Evolutionary conservation across 2,329 filamentous ascomycete species (phyloP), one percentile per base, ranked within the genome.

Genomic region (Albifimbria verrucaria): DNA sequence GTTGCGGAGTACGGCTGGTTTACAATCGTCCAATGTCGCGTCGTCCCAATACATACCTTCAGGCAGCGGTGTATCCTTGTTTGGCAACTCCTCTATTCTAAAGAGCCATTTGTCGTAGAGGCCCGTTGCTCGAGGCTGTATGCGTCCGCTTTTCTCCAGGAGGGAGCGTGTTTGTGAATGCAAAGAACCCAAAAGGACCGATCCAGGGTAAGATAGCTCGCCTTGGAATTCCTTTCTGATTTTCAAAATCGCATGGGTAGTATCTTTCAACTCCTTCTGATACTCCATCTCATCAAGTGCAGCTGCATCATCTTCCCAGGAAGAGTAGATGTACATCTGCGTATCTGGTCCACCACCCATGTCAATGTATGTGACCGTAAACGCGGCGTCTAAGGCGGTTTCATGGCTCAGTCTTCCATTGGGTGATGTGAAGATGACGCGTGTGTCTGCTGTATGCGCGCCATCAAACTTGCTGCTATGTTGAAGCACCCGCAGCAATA

Each of bases 401-500:
- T 52, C 51, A 4, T 56, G 48, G 1, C 49, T 45, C 1, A 56
- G 7, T 2, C 51, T 41, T 0, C 45, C 32, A 7, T 39, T 12
- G 15, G 32, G 32, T 1, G 66, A 68, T 12, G 67, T 68, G 44
- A 74, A 66, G 17, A 83, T 59, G 7, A 79, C 69, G 52, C 63
- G 79, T 6, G 69, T 73, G 59, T 66, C 70, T 59, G 67, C 68
- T 32, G 67, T 79, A 21, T 73, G 73, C 26, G 72, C 74, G 24
- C 67, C 66, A 0, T 69, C 64, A 36, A 71, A 67, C n/a, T 64
- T 72, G 21, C 77, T 72, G 64, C 83, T 12, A 39, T 39, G 86
- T 55, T 88, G 82, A 5, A 88, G 71, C 2, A 86, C 77, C n/a
- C 87, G 79, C 45, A 85, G 73, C 4, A 89, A 68, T 6, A 82